Conservation (phyloP, 2,329 filamentous ascomycete genomes). For the Diaporthe capsici region DNA sequence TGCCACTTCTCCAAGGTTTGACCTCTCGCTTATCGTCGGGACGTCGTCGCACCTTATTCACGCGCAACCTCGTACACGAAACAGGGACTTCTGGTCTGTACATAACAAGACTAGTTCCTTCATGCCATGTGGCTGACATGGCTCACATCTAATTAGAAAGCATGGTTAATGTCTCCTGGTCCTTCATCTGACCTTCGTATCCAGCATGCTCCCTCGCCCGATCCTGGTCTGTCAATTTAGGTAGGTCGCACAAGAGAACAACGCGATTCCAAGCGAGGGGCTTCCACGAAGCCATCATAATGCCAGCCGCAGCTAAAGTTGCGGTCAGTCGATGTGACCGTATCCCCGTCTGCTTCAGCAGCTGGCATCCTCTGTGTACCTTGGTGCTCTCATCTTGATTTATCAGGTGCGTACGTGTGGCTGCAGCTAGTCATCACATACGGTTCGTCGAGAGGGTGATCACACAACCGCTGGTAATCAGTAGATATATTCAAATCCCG, state of each 20-base stretch:
- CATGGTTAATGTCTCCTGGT: too few species aligned
- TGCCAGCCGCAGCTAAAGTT: background rate
- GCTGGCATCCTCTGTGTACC: too few species aligned
- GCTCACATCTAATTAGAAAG: background rate
- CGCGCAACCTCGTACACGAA: background rate
- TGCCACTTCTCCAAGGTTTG: slow-evolving; percentile 8
- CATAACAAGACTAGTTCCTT: background rate
- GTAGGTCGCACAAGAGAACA: background rate
- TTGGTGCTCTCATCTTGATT: too few species aligned
- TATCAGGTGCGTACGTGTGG: background rate
- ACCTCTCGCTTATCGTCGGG: slow-evolving; percentile 25
- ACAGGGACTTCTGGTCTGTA: background rate
- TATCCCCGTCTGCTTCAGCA: background rate
- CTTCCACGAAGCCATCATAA: background rate
- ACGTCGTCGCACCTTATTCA: background rate
- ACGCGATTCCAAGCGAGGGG: background rate
- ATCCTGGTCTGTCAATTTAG: background rate
- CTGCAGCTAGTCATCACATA: background rate
- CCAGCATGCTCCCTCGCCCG: background rate
- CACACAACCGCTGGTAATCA: background rate
- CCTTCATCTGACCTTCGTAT: background rate
- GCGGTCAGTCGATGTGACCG: background rate
- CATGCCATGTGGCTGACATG: background rate
- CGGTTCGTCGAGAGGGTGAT: background rate
- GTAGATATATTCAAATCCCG: background rate